Evolutionary conservation across 305 asterid genomes (phyloP).

Genomic region (Fraxinus sp.): DNA sequence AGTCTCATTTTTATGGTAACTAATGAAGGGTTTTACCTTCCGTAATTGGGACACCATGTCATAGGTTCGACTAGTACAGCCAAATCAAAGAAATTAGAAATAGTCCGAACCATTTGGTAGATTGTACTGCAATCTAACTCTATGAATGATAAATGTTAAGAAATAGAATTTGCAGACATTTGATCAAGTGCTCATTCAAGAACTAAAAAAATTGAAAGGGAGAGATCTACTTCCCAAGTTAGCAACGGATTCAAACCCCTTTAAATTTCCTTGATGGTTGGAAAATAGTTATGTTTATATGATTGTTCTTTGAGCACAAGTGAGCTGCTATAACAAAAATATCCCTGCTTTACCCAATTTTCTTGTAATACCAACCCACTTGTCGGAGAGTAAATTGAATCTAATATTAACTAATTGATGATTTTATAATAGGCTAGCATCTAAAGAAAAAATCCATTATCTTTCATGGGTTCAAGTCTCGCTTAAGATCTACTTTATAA

Average conservation of each 20-base stretch:
- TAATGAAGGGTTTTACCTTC: conserved; percentile 1
- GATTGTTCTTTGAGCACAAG: neutral
- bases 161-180: neutral
- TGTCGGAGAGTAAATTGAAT: neutral
- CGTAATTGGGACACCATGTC: neutral
- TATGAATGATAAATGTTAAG: neutral
- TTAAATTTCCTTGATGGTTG: neutral
- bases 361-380: neutral
- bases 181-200: neutral
- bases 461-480: neutral
- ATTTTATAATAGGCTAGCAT: neutral
- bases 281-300: neutral
- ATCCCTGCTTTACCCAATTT: neutral
- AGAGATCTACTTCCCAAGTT: neutral
- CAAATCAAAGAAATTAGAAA: neutral
- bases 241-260: neutral
- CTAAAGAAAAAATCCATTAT: neutral
- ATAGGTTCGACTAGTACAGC: neutral
- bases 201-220: neutral
- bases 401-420: neutral
- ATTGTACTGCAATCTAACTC: neutral
- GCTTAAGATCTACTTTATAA: neutral
- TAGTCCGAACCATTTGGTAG: neutral
- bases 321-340: neutral
- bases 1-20: neutral